Base-by-base conservation (phyloP, 139 green algal genomes). In the Astrephomene gubernaculifera region DNA sequence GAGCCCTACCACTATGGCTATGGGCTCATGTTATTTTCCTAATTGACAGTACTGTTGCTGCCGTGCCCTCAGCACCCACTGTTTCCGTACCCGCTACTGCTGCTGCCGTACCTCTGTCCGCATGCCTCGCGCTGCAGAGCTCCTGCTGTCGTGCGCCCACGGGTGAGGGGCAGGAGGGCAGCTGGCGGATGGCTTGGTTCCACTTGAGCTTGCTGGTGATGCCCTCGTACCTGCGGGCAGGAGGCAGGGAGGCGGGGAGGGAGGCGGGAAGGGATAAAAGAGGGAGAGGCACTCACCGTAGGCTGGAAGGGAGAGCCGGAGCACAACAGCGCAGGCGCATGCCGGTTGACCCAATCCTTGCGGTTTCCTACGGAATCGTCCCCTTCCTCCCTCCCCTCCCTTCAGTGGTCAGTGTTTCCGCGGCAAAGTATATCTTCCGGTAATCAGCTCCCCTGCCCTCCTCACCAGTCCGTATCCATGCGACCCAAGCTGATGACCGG, bases 151-250 rank as follows among this genome's bases (percentile, higher is more conserved):
- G 43, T 7, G 78, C 61, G 24, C 61, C 78, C 31, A 65, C 33
- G 24, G 78, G 63, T n/a, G 43, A 75, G 61, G 78, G 78, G 63
- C 61, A 65, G 63, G 10, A 75, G 54, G 85, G 85, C 35, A 79
- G 78, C 78, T 86, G 68, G 33, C 85, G 76, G 17, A 86, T 82
- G 43, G 78, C 69, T 44, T 86, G 78, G 54, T 89, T 89, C 95
- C 95, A 98, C 64, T 94, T 95, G n/a, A 98, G 92, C 88, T 97
- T 98, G 44, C 94, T 88, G 0, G 92, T 96, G 85, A 98, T 97
- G 81, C 95, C 94, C 49, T 97, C 89, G 68, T 96, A 95, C 78
- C 78, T 84, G 76, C 38, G 22, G 14, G 14, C 14, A 17, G 39
- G 12, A 54, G 12, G 19, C 41, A 29, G 72, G 72, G 36, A 2